Evolutionary conservation across 2,329 filamentous ascomycete genomes (phyloP), one percentile per base, ranked within the genome.

Genomic region (Stachybotrys echinatus): DNA sequence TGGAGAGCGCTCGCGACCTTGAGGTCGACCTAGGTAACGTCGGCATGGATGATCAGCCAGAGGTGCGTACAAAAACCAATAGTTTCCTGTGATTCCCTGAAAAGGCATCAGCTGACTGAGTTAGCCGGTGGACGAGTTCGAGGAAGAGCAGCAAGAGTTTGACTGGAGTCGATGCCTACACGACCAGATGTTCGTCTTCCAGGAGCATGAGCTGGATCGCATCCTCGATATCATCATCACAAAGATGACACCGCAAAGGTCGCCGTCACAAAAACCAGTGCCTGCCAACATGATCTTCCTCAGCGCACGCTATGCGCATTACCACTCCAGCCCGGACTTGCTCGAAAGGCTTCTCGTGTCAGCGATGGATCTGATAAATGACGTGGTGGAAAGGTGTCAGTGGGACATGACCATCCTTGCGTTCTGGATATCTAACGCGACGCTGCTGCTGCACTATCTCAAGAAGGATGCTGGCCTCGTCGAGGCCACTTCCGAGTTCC

Each of bases 321-420:
- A 99, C 61, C 92, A 99, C 68, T 88, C 92, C 44, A 95, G 89
- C 60, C 80, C 81, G 3, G 92, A 96, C 54, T 77, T 99, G 10
- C 74, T 99, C 10, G 85, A 83, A 18, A 87, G 87, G 42, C 80
- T 97, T 22, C 80, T 99, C 17, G 78, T 88, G 22, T 86, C 87
- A 34, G 90, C 94, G 37, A 95, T 95, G 80, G 90, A 95, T 62
- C 94, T 92, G 69, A 97, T 99, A 61, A 97, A 97, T 64, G 87
- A 91, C 52, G 90, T 96, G 23, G 91, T 99, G n/a, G 94, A 97
- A 68, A 82, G 82, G 53, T 85, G 92, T 63, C 94, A 99, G 65
- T 97, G 94, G 94, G 94, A 99, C 65, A 99, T 99, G 94, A 99
- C 94, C 0, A 96, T 99, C 57, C 75, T 99, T 37, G 94, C 94